A percentile compares a stretch with the other conserved stretches of the same genome.
Evolutionary conservation across 73 alveolate genomes (phyloP).

Genomic region (Tetrahymena thermophila): DNA sequence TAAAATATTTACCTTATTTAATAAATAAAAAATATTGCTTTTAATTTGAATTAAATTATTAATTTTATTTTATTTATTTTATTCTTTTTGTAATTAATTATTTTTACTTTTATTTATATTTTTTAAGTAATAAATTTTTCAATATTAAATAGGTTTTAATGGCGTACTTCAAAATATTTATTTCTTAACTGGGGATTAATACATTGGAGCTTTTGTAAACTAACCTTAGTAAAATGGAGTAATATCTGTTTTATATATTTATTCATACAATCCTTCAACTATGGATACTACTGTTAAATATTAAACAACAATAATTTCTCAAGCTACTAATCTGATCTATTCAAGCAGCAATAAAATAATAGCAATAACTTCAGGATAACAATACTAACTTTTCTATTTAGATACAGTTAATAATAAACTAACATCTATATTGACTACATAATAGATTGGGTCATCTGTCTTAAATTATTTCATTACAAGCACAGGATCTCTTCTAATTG

Average conservation of each 20-base stretch:
- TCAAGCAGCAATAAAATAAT: background rate
- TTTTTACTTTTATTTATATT: too few species aligned
- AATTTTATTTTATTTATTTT: too few species aligned
- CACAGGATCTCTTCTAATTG: background rate
- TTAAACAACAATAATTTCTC: background rate
- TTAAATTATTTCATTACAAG: background rate
- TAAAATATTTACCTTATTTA: background rate
- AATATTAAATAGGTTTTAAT: too few species aligned
- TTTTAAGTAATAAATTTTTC: too few species aligned
- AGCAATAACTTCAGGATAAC: background rate
- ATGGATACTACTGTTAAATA: too few species aligned
- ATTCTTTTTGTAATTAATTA: too few species aligned
- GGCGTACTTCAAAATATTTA: too few species aligned
- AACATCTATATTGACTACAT: background rate
- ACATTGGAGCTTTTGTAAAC: background rate
- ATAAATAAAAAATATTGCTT: too few species aligned
- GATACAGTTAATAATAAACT: background rate
- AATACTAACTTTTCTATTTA: background rate
- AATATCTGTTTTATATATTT: too few species aligned
- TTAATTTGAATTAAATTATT: too few species aligned
- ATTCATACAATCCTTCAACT: background rate
- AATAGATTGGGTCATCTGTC: background rate
- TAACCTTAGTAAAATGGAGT: background rate
- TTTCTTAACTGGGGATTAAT: background rate
- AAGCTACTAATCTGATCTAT: background rate